phyloP scores from a whole-genome alignment of 768 basidiomycete species.

The Podaxis sp. region DNA sequence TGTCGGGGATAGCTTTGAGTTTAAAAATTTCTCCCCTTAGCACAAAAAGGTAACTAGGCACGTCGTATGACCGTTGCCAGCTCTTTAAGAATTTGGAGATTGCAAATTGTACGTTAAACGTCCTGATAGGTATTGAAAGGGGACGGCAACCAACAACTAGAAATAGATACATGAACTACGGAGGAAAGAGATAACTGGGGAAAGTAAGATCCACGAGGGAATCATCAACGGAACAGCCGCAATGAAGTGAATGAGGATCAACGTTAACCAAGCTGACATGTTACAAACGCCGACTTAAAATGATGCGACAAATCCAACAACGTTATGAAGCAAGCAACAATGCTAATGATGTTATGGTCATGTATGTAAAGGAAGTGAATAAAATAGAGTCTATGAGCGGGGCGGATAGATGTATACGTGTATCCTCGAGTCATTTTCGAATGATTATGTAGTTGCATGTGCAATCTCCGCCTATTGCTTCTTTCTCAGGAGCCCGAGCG shows the following conservation, averaged over 20 bases:
- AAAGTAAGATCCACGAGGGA: neutral
- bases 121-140: neutral
- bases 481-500: conserved; percentile 69
- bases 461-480: conserved; percentile 33
- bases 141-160: neutral
- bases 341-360: neutral
- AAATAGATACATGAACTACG: neutral
- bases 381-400: neutral
- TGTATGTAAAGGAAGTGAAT: conserved; percentile 4
- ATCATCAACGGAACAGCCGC: neutral
- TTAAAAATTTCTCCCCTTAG: neutral
- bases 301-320: neutral
- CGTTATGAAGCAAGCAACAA: neutral
- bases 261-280: neutral
- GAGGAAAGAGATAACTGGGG: neutral
- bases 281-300: neutral
- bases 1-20: neutral
- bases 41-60: conserved; percentile 1
- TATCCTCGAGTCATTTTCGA: neutral
- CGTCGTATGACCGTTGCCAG: neutral
- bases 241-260: too few species aligned
- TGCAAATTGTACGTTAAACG: neutral
- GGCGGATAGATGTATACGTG: neutral
- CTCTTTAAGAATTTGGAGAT: neutral
- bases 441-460: neutral